These are phyloP conservation scores for Melampsora larici-populina DNA, from an alignment of 1,284 basidiomycete genomes.

Conservation along the genomic window DNA sequence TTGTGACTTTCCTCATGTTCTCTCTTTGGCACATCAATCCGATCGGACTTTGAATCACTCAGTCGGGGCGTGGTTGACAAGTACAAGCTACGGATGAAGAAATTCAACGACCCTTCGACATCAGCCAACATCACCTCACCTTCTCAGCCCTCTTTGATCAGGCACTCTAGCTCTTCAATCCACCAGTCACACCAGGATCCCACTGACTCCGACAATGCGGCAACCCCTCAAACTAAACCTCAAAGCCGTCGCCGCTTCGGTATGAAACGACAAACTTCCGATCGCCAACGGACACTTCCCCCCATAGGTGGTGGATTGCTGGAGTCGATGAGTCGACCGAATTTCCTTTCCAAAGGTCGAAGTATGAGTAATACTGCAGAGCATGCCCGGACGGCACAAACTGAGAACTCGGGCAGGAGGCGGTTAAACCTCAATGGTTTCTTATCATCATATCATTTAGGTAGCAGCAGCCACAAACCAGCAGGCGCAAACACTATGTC, in stretches of 20 bases:
- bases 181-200: background rate
- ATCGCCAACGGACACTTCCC: background rate
- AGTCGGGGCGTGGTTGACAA: slow-evolving; percentile 33
- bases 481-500: background rate
- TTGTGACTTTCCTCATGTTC: slow-evolving; percentile 57
- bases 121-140: background rate
- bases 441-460: background rate
- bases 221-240: background rate
- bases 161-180: background rate
- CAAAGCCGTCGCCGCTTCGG: background rate
- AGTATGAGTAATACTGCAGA: background rate
- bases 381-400: background rate
- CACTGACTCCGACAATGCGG: background rate
- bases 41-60: background rate
- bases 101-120: slow-evolving; percentile 7
- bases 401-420: background rate
- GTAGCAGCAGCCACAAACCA: background rate
- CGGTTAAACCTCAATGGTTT: background rate
- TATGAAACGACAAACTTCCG: background rate
- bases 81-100: slow-evolving; percentile 32
- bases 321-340: background rate
- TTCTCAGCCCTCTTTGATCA: background rate
- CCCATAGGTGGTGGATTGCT: background rate
- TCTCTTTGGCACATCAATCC: slow-evolving; percentile 46
- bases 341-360: background rate